Evolutionary conservation across 2,329 filamentous ascomycete genomes (phyloP).

Genomic region (Basipetospora sp.): DNA sequence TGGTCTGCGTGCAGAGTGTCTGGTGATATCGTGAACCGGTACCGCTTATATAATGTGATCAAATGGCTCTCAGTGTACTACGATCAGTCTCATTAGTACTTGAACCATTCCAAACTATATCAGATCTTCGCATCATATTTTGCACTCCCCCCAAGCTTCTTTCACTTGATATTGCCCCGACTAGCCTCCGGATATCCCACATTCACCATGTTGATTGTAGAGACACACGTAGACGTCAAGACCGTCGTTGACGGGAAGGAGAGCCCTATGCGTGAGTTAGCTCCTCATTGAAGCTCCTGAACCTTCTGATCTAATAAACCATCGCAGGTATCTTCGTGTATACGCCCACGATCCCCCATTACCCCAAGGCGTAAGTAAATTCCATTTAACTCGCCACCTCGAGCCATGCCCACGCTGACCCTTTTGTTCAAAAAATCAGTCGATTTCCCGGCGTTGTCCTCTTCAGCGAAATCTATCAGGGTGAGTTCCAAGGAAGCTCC

Average conservation of each 20-base stretch:
- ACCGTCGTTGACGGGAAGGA: conserved; percentile 38
- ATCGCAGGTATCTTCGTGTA: conserved; percentile 69
- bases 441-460: conserved; percentile 73
- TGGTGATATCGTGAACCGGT: too few species aligned
- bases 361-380: conserved; percentile 59
- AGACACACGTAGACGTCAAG: conserved; percentile 36
- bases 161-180: background rate
- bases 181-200: background rate
- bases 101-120: too few species aligned
- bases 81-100: too few species aligned
- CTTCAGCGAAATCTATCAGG: conserved; percentile 93
- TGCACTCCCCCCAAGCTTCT: background rate
- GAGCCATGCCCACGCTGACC: too few species aligned
- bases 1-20: too few species aligned
- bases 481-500: conserved; percentile 33
- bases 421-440: conserved; percentile 20
- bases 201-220: conserved; percentile 36
- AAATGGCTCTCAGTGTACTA: too few species aligned
- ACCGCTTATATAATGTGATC: too few species aligned
- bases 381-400: too few species aligned
- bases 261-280: conserved; percentile 34
- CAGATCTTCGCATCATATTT: too few species aligned
- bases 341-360: conserved; percentile 70
- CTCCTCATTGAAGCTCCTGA: conserved; percentile 7
- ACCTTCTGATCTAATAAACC: too few species aligned